Evolutionary conservation across 108 stramenopile genomes (phyloP), one percentile per base, ranked within the genome.

Genomic region (Fistulifera pelliculosa): DNA sequence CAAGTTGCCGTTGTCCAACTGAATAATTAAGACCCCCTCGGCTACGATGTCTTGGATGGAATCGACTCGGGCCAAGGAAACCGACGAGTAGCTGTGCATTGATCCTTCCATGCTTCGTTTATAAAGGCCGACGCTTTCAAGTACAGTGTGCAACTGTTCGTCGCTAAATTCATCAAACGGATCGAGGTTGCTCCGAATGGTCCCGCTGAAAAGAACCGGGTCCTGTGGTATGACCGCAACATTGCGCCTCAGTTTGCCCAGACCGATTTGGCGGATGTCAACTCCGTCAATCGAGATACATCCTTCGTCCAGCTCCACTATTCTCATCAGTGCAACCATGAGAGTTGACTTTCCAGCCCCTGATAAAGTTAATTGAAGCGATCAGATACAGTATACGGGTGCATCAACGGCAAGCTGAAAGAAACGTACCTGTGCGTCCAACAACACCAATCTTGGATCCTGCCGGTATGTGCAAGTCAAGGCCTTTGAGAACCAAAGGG

Each of bases 161-260:
- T 90, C 85, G 5, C 60, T 35, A 53, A 68, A 77, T 49, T 75
- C 64, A 31, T 68, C 60, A 54, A 96, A 96, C 3, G 96, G 96
- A 65, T 99, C 96, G 13, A 99, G 70, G 69, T 99, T 97, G 38
- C 83, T 53, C 25, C 90, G 70, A 44, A 97, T 71, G 13, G 90
- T 80, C 18, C 96, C 96, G 25, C 74, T 73, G 54, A 97, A 99
- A 38, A 99, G 62, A 12, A 95, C 90, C 7, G 96, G 96, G 47
- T 95, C 91, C 69, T 97, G 98, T 0, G 98, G 98, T 43, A 99
- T 94, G 7, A 99, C 89, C 14, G 90, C 80, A 25, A 99, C 74
- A 23, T 75, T 69, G 8, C 72, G 64, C 45, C 96, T 69, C 7
- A 99, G 64, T 21, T 65, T 71, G 41, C 74, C 62, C 26, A 99